Conservation (phyloP, 352 stramenopile species). For the Phytophthora pisi region DNA sequence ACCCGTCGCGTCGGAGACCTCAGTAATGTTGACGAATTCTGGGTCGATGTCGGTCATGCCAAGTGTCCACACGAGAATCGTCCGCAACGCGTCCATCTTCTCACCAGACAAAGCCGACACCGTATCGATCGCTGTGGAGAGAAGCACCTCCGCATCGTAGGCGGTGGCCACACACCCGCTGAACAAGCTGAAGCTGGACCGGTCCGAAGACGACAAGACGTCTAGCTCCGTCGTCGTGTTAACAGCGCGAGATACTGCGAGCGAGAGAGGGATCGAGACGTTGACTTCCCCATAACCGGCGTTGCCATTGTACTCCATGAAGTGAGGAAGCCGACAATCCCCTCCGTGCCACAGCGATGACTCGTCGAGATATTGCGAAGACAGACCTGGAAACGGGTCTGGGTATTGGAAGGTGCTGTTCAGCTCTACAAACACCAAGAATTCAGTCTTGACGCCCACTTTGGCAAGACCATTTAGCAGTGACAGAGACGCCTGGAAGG, state of each 20-base stretch:
- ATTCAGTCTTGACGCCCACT: constrained; percentile 28
- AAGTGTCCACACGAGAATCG: constrained; percentile 24
- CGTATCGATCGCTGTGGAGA: constrained; percentile 12
- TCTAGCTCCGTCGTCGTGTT: constrained; percentile 13
- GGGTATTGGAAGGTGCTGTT: constrained; percentile 32
- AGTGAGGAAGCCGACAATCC: constrained; percentile 29
- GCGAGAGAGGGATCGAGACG: constrained; percentile 28
- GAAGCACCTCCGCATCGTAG: constrained; percentile 31
- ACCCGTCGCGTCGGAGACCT: constrained; percentile 15
- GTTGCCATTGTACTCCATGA: constrained; percentile 41
- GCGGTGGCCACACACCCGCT: constrained; percentile 32
- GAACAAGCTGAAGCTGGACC: constrained; percentile 27
- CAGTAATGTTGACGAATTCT: constrained; percentile 31
- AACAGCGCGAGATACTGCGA: constrained; percentile 11
- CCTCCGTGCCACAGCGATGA: constrained; percentile 30
- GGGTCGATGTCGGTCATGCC: constrained; percentile 34
- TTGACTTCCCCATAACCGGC: constrained; percentile 36
- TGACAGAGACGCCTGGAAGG: constrained; percentile 29
- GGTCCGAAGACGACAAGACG: constrained; percentile 25
- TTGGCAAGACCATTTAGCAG: constrained; percentile 22
- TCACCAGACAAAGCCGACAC: constrained; percentile 18
- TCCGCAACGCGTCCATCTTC: constrained; percentile 17
- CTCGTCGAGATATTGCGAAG: constrained; percentile 24
- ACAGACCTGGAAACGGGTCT: constrained; percentile 22
- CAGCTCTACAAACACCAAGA: constrained; percentile 29